These are phyloP conservation scores for Fremontodendron californicum DNA, from an alignment of 345 rosid species.

Conservation along the genomic window DNA sequence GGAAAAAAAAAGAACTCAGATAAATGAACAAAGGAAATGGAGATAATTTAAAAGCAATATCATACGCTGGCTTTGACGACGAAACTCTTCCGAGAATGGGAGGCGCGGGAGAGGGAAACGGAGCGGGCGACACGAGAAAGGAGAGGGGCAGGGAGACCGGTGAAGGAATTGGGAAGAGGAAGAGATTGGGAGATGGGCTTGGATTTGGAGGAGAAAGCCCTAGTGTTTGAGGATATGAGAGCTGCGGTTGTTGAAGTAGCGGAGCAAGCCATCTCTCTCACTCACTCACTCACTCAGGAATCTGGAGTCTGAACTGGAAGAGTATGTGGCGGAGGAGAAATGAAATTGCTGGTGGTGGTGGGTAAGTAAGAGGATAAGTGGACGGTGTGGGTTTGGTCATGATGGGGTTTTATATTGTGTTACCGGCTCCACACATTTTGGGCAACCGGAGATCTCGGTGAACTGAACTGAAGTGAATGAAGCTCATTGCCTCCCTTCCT, in stretches of 20 bases:
- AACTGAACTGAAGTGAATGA: no score
- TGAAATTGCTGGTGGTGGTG: not conserved
- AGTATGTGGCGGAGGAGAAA: slow-evolving; percentile 36
- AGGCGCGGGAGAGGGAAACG: slow-evolving; percentile 31
- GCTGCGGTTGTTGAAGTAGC: slow-evolving; percentile 59
- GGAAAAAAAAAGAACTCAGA: not conserved
- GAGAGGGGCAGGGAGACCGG: slow-evolving; percentile 39
- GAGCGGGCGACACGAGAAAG: slow-evolving; percentile 42
- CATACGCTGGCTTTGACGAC: slow-evolving; percentile 64
- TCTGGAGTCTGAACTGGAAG: no score
- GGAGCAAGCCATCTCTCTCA: slow-evolving; percentile 65
- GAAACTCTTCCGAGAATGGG: slow-evolving; percentile 51
- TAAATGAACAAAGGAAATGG: not conserved
- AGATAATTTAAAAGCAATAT: not conserved
- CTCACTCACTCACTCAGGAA: not conserved
- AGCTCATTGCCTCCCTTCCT: not conserved
- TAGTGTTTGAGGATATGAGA: slow-evolving; percentile 49
- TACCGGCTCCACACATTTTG: slow-evolving; percentile 13
- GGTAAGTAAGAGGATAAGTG: slow-evolving; percentile 4
- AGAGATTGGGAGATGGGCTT: slow-evolving; percentile 38
- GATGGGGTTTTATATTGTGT: not conserved
- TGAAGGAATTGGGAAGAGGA: slow-evolving; percentile 37
- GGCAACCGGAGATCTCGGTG: not conserved
- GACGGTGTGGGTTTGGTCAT: not conserved
- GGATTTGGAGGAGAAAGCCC: slow-evolving; percentile 35